Base-by-base conservation (phyloP, 192 early-diverging fungal genomes). In the Ambispora gerdemannii region DNA sequence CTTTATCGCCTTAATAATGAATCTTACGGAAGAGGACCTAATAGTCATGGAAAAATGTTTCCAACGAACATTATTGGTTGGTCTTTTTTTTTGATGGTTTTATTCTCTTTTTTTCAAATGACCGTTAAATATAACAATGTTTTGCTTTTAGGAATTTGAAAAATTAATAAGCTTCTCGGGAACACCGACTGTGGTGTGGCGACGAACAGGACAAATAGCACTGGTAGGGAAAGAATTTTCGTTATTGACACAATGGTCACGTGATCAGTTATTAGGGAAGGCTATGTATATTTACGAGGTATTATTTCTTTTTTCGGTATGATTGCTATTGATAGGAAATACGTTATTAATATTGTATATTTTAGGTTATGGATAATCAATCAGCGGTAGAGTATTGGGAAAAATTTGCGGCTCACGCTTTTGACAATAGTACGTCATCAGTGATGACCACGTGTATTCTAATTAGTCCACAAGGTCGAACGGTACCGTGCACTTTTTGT, bases 21-120 rank as follows among this genome's bases (percentile, higher is more conserved):
- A 96, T 75, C 77, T 98, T 71, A 92, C 93, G 3, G 91, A 90
- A 65, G 93, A 98, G 67, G 95, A 98, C 70, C 82, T 98, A 76
- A 80, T 96, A 27, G 96, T 96, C 74, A 94, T 94, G 93, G 95
- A 98, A 81, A 94, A 95, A 75, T 95, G 93, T 74, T 91, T 98
- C 63, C 95, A 95, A 75, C 85, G 95, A 52, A 94, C 94, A 11
- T 76, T 98, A 78, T 75, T 93, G 77, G 89, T 75, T 63, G 63
- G 76, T 72, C 2, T 20, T 34, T 51, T 20, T 33, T 53, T 22
- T 49, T 33, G 25, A 53, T 52, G 19, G 31, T 28, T 31, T 27
- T 25, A n/a, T n/a, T n/a, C n/a, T n/a, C n/a, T n/a, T n/a, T n/a
- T n/a, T n/a, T n/a, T n/a, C n/a, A n/a, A n/a, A n/a, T n/a, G n/a